Percentiles rank a stretch among this genome's conserved stretches.
phyloP scores from a whole-genome alignment of 495 filamentous ascomycete species.

The Penicillium egyptiacum region DNA sequence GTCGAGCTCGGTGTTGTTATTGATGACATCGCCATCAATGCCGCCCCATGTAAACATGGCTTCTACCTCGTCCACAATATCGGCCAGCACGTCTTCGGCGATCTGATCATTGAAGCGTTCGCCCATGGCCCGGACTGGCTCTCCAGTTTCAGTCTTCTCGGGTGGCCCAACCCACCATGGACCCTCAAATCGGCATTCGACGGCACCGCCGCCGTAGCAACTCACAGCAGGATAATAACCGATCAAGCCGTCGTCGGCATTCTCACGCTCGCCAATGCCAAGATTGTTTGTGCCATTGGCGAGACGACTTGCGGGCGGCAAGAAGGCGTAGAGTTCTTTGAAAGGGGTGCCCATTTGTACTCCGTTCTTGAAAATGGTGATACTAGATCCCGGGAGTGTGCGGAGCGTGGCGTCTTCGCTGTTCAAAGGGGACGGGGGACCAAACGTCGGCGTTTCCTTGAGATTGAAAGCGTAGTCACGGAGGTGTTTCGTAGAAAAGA shows the following conservation, averaged over 20 bases:
- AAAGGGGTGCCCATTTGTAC: constrained; percentile 82
- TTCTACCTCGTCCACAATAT: constrained; percentile 89
- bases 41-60: constrained; percentile 51
- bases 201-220: constrained; percentile 87
- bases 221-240: constrained; percentile 95
- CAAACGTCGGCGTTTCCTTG: constrained; percentile 48
- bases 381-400: constrained; percentile 80
- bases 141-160: constrained; percentile 32
- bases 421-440: constrained; percentile 60
- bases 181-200: constrained; percentile 86
- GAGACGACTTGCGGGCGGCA: constrained; percentile 81
- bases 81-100: constrained; percentile 88
- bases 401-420: constrained; percentile 70
- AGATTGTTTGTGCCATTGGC: constrained; percentile 57
- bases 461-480: constrained; percentile 64
- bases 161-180: constrained; percentile 87
- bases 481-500: constrained; percentile 82
- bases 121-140: constrained; percentile 57
- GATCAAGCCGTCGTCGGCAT: constrained; percentile 86
- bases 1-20: constrained; percentile 30
- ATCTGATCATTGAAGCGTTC: constrained; percentile 94
- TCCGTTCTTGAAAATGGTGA: constrained; percentile 92
- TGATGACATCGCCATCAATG: constrained; percentile 42
- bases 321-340: constrained; percentile 83
- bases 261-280: constrained; percentile 74